Base-by-base conservation (phyloP, 148 eudicot genomes). In the Vaccinium vitisidaea region DNA sequence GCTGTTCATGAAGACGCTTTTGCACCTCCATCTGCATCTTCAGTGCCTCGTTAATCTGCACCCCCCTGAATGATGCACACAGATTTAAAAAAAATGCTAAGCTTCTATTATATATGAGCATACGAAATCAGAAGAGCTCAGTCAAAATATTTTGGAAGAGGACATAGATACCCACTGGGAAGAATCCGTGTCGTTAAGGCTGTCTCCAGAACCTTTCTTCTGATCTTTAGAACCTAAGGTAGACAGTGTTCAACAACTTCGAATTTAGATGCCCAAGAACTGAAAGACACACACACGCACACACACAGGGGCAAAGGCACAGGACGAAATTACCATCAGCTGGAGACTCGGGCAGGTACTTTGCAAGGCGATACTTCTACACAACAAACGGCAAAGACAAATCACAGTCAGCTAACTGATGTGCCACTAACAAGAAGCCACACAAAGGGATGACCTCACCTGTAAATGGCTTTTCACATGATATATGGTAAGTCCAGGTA, bases 1-100 rank as follows among this genome's bases (percentile, higher is more conserved):
- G 94, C 86, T 95, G 97, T 86, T 95, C 98, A 27, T 95, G 97
- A 43, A 93, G 97, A 67, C 97, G 92, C 90, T 94, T 94, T 84
- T 95, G 98, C 63, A 93, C 98, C 90, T 95, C 98, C 95, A 95
- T 95, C 89, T 95, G 98, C 94, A 95, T 93, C 87, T 89, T 92
- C 77, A 94, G 91, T 46, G 95, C 94, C 84, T 94, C 97, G 52
- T 89, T 93, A 50, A 93, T 92, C 81, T 93, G 90, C 82, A 88
- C 69, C 69, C 95, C 97, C 82, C 97, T 91, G 90, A 77, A 83
- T 50, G 77, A 48, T 48, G 23, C 18, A 30, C 30, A 43, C 71
- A 71, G 48, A 59, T 71, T 79, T 74, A 84, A n/a, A n/a, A 80
- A 15, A 43, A 69, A 27, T 13, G 21, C 32, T 16, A 74, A 48